Evolutionary conservation across 2,329 filamentous ascomycete species (phyloP).

Genomic region (Fusarium zealandicum): DNA sequence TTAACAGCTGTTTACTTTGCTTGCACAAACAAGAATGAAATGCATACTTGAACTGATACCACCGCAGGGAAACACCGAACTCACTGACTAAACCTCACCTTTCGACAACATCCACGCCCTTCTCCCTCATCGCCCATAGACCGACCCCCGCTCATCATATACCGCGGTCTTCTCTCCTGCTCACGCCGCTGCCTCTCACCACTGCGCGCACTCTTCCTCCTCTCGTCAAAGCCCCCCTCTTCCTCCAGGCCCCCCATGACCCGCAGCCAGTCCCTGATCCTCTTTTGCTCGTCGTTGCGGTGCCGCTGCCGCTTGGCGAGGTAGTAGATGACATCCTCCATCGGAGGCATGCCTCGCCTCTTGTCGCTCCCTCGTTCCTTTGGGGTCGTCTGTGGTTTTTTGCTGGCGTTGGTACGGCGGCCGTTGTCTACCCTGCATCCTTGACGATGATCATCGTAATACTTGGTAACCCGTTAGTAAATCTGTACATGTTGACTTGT

Average conservation of each 20-base stretch:
- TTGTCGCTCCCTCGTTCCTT: not conserved
- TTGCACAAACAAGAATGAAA: too few relatives aligned
- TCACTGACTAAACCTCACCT: not conserved
- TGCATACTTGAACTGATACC: too few relatives aligned
- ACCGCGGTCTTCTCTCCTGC: slow-evolving; percentile 1
- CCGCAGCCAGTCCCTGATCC: slow-evolving; percentile 25
- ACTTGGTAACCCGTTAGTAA: slow-evolving; percentile 8
- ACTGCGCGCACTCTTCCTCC: not conserved
- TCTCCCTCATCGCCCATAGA: not conserved
- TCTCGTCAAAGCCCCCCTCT: not conserved
- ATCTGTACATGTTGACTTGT: too few relatives aligned
- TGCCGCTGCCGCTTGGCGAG: slow-evolving; percentile 16
- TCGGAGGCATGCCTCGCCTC: not conserved
- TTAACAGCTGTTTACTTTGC: too few relatives aligned
- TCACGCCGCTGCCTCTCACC: not conserved
- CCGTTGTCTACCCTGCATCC: not conserved
- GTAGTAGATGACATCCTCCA: slow-evolving; percentile 20
- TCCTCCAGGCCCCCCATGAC: not conserved
- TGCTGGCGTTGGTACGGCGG: not conserved
- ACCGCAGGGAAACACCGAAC: too few relatives aligned
- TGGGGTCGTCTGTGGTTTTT: not conserved
- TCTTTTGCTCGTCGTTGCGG: slow-evolving; percentile 18
- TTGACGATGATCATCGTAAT: not conserved
- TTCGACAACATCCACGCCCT: not conserved
- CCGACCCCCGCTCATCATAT: not conserved